Conservation (phyloP, 106 monocot species). For the Xerophyta viscosa region DNA sequence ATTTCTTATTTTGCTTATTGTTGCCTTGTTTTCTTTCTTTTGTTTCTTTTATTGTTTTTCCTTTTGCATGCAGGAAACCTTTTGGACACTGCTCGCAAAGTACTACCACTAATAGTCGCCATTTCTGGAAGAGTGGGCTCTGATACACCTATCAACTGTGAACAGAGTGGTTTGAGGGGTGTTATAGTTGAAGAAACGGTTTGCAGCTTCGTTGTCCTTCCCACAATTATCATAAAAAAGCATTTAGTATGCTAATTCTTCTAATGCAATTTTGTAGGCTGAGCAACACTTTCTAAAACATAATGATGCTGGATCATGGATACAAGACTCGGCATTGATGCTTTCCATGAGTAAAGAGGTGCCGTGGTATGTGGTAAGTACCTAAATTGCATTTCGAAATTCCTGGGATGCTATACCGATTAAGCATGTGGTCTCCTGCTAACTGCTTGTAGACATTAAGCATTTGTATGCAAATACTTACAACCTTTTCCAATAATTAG, state of each 20-base stretch:
- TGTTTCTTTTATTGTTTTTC: not conserved
- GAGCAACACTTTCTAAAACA: conserved; percentile 97
- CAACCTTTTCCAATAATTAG: too few species aligned
- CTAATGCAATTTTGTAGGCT: conserved; percentile 29
- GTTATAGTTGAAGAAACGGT: conserved; percentile 97
- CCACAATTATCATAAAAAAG: not conserved
- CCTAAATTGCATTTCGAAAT: too few species aligned
- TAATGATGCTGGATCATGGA: conserved; percentile 96
- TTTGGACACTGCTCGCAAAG: conserved; percentile 80
- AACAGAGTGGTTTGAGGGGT: conserved; percentile 82
- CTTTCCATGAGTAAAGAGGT: conserved; percentile 81
- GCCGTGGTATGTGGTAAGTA: conserved; percentile 88
- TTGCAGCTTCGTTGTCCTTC: conserved; percentile 1
- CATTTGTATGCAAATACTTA: too few species aligned
- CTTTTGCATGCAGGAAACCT: conserved; percentile 39
- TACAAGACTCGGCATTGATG: conserved; percentile 93
- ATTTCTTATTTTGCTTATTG: too few species aligned
- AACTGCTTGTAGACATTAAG: too few species aligned
- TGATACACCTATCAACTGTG: conserved; percentile 78
- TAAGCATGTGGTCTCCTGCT: too few species aligned
- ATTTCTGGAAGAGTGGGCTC: conserved; percentile 89
- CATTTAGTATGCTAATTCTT: not conserved
- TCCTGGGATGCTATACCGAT: too few species aligned
- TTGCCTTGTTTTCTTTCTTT: not conserved
- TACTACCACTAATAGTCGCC: conserved; percentile 73